A percentile compares a stretch with the other conserved stretches of the same genome.
phyloP scores from a whole-genome alignment of 2,329 filamentous ascomycete genomes.

The Fusarium foetens region DNA sequence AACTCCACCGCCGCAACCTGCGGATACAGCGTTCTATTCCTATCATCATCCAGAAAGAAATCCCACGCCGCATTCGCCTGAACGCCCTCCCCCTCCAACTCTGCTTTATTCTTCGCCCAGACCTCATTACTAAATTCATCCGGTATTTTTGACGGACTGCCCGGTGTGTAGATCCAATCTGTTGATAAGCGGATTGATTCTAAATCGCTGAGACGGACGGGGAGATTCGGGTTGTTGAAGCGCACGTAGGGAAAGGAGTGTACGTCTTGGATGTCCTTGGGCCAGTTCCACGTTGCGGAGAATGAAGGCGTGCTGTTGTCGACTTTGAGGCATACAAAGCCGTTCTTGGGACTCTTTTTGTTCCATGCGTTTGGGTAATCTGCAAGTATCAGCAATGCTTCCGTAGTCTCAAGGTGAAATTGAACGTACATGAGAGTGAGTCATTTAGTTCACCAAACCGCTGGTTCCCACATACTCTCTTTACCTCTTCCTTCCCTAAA shows the following conservation, averaged over 20 bases:
- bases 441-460: slow-evolving; percentile 27
- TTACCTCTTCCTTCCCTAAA: not conserved
- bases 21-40: slow-evolving; percentile 35
- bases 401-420: not conserved
- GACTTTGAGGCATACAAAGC: slow-evolving; percentile 41
- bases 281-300: slow-evolving; percentile 42
- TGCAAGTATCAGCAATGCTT: slow-evolving; percentile 9
- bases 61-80: slow-evolving; percentile 44
- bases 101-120: slow-evolving; percentile 32
- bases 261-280: slow-evolving; percentile 37
- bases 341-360: slow-evolving; percentile 34
- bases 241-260: slow-evolving; percentile 44
- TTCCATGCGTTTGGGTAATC: slow-evolving; percentile 46
- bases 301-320: slow-evolving; percentile 40
- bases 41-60: slow-evolving; percentile 42
- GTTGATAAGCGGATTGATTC: slow-evolving; percentile 36
- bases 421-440: slow-evolving; percentile 27
- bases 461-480: slow-evolving; percentile 19
- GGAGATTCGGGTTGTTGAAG: slow-evolving; percentile 32
- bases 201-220: slow-evolving; percentile 36
- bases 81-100: slow-evolving; percentile 1
- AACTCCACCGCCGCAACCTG: slow-evolving; percentile 39
- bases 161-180: slow-evolving; percentile 40
- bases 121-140: slow-evolving; percentile 17
- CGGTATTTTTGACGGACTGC: slow-evolving; percentile 2